Percentiles rank a stretch among this genome's conserved stretches.
phyloP scores from a whole-genome alignment of 2,329 filamentous ascomycete genomes.

The Talaromyces albobiverticillius region DNA sequence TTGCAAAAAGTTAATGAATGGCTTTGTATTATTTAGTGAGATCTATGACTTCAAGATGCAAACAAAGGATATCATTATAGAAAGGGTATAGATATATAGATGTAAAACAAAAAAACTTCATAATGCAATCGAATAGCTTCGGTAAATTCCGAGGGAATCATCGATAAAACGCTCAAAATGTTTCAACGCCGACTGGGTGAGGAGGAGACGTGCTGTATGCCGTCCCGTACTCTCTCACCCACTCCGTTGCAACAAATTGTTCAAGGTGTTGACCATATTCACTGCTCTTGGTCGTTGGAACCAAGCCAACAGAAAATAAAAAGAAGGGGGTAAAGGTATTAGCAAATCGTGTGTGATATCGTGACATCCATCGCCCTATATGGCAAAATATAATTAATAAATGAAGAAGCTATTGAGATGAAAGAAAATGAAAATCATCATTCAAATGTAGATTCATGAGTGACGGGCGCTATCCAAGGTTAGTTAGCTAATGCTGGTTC shows the following conservation, averaged over 20 bases:
- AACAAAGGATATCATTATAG: neutral
- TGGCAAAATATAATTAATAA: constrained; percentile 3
- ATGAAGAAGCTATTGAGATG: neutral
- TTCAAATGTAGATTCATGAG: constrained; percentile 18
- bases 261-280: neutral
- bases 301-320: neutral
- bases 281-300: neutral
- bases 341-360: constrained; percentile 1
- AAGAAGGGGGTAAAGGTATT: neutral
- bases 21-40: no score
- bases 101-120: constrained; percentile 7
- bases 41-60: no score
- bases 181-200: constrained; percentile 3
- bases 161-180: constrained; percentile 1
- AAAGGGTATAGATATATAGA: constrained; percentile 14
- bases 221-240: neutral
- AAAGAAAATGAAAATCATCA: constrained; percentile 6
- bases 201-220: no score
- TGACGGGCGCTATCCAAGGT: constrained; percentile 14
- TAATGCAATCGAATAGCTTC: constrained; percentile 3
- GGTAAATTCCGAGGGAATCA: neutral
- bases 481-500: neutral
- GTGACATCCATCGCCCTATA: constrained; percentile 6
- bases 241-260: neutral
- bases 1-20: no score